Evolutionary conservation across 257 asterid species (phyloP).

Genomic region (Primulina eburnea): DNA sequence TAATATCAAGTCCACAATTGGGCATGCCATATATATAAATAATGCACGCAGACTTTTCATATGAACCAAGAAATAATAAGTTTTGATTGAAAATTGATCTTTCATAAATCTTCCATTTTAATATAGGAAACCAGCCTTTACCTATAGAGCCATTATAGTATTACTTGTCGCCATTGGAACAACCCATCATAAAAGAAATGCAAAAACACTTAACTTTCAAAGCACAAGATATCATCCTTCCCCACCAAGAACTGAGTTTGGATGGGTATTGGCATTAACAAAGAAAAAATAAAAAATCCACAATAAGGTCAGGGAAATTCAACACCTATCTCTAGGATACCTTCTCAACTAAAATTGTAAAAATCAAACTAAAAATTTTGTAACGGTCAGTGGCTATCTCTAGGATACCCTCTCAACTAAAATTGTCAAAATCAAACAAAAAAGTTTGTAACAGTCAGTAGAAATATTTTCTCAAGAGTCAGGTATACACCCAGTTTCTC

Average conservation of each 20-base stretch:
- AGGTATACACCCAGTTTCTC: not conserved
- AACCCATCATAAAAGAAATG: not conserved
- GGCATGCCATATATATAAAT: not conserved
- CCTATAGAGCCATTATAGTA: not conserved
- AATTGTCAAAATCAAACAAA: not conserved
- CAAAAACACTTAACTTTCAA: not conserved
- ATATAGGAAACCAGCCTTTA: not conserved
- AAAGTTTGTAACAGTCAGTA: not conserved
- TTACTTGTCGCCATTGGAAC: constrained; percentile 1
- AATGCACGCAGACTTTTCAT: not conserved
- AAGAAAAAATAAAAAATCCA: not conserved
- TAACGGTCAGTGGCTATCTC: not conserved
- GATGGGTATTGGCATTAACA: not conserved
- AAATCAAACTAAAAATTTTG: not conserved
- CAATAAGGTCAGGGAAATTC: not conserved
- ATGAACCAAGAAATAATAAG: not conserved
- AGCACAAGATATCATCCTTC: not conserved
- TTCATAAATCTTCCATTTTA: not conserved
- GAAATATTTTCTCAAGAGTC: not conserved
- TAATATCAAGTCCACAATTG: constrained; percentile 4
- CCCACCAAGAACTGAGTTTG: not conserved
- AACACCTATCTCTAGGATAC: not conserved
- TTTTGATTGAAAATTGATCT: not conserved
- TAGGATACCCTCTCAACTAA: not conserved
- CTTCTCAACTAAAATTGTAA: not conserved